Evolutionary conservation across 2,329 filamentous ascomycete species (phyloP).

Genomic region (Cyphellophora europaea): DNA sequence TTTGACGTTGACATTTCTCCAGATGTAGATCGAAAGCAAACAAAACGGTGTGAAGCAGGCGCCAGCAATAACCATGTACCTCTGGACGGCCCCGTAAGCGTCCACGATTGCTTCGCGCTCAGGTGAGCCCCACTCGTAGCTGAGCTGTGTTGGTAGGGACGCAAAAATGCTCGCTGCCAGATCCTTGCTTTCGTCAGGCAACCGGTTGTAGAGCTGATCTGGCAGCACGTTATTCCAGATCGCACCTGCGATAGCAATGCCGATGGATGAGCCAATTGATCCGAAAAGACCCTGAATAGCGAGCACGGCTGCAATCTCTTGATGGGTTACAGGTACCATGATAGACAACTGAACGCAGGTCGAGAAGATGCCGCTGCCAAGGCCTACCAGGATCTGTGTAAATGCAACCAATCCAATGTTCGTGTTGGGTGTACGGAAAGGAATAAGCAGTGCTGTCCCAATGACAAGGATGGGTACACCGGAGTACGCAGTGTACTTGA

Average conservation of each 20-base stretch:
- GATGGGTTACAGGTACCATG: slow-evolving; percentile 43
- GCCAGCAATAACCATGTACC: no score
- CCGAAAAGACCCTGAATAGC: slow-evolving; percentile 23
- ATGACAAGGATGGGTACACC: slow-evolving; percentile 41
- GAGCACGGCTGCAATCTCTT: slow-evolving; percentile 36
- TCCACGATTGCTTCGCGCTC: slow-evolving; percentile 29
- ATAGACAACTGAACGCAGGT: slow-evolving; percentile 47
- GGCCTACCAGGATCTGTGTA: slow-evolving; percentile 44
- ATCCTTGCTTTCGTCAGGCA: slow-evolving; percentile 20
- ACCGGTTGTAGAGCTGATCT: slow-evolving; percentile 29
- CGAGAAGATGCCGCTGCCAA: slow-evolving; percentile 41
- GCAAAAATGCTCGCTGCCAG: slow-evolving; percentile 43
- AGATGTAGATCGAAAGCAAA: background rate
- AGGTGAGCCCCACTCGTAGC: slow-evolving; percentile 31
- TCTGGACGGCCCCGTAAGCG: slow-evolving; percentile 30
- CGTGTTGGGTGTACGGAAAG: slow-evolving; percentile 38
- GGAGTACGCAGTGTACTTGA: slow-evolving; percentile 42
- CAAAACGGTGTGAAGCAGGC: no score
- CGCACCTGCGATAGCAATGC: slow-evolving; percentile 22
- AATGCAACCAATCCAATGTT: slow-evolving; percentile 42
- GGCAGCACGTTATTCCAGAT: slow-evolving; percentile 26
- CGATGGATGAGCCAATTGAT: slow-evolving; percentile 27
- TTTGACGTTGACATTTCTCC: slow-evolving; percentile 4
- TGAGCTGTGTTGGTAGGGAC: slow-evolving; percentile 43
- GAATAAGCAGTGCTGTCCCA: slow-evolving; percentile 42